Conservation (phyloP, 257 asterid species). For the Solanum appendiculatum region DNA sequence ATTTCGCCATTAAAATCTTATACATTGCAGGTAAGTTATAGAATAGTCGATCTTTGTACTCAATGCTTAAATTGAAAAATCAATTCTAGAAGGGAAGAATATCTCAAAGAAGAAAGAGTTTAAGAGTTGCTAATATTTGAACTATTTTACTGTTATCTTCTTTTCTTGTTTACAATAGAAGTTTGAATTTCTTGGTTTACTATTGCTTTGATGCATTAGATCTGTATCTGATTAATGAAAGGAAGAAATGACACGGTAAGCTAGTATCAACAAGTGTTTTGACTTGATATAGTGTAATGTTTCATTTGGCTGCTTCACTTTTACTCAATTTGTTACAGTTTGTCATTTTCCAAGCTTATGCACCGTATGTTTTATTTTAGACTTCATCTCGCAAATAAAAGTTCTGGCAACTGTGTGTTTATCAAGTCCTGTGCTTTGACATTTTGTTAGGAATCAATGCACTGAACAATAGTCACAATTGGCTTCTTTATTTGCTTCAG, state of each 20-base stretch:
- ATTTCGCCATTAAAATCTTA: slow-evolving; percentile 80
- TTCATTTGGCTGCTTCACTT: background rate
- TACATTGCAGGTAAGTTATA: slow-evolving; percentile 67
- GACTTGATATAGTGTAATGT: background rate
- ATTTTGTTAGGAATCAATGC: background rate
- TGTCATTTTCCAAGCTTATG: background rate
- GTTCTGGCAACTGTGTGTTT: background rate
- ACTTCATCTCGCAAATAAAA: background rate
- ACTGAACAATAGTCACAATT: background rate
- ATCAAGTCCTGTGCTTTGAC: background rate
- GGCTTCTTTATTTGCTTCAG: background rate
- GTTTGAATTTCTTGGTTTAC: background rate
- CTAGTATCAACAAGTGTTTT: background rate
- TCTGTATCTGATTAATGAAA: background rate
- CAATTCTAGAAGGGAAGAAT: background rate
- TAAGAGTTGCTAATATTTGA: background rate
- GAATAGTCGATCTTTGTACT: background rate
- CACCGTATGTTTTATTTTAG: background rate
- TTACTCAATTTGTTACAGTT: background rate
- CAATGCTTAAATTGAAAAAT: background rate
- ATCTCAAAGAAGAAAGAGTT: background rate
- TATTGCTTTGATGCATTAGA: background rate
- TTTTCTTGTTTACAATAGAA: background rate
- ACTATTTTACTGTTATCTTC: background rate
- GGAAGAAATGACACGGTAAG: background rate